Percentiles rank a stretch among this genome's conserved stretches.
phyloP scores from a whole-genome alignment of 495 filamentous ascomycete species.

The Podospora appendiculata region DNA sequence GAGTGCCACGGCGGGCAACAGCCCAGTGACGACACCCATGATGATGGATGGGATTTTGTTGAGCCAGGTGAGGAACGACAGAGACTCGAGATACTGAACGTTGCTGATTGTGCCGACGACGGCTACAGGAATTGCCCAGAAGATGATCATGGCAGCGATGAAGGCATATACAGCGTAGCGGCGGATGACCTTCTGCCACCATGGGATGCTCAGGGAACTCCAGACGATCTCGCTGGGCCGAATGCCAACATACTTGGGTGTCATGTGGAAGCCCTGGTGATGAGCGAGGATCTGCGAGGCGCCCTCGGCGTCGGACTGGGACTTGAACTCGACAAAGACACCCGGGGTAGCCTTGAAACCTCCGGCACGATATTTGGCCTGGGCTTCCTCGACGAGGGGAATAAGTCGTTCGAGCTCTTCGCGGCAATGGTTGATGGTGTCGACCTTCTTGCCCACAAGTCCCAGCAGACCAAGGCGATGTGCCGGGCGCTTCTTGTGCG shows the following conservation, averaged over 20 bases:
- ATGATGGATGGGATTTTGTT: conserved; percentile 59
- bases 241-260: conserved; percentile 82
- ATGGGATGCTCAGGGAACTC: conserved; percentile 76
- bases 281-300: conserved; percentile 83
- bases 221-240: conserved; percentile 84
- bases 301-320: conserved; percentile 73
- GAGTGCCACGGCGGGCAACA: conserved; percentile 73
- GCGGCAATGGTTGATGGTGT: conserved; percentile 90
- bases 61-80: conserved; percentile 71
- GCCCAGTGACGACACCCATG: conserved; percentile 74
- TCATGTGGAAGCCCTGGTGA: conserved; percentile 85
- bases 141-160: conserved; percentile 74
- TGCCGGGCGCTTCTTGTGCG: conserved; percentile 74
- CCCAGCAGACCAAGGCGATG: conserved; percentile 69
- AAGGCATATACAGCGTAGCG: conserved; percentile 61
- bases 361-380: conserved; percentile 63
- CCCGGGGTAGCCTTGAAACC: conserved; percentile 60
- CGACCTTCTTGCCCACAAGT: conserved; percentile 85
- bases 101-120: conserved; percentile 85
- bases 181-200: conserved; percentile 78
- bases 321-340: conserved; percentile 84
- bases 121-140: conserved; percentile 92
- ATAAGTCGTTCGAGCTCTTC: conserved; percentile 72
- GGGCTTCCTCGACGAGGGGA: conserved; percentile 69
- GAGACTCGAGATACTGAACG: conserved; percentile 54